Conservation (phyloP, 2,329 filamentous ascomycete genomes). For the Stagonosporopsis rhizophila region DNA sequence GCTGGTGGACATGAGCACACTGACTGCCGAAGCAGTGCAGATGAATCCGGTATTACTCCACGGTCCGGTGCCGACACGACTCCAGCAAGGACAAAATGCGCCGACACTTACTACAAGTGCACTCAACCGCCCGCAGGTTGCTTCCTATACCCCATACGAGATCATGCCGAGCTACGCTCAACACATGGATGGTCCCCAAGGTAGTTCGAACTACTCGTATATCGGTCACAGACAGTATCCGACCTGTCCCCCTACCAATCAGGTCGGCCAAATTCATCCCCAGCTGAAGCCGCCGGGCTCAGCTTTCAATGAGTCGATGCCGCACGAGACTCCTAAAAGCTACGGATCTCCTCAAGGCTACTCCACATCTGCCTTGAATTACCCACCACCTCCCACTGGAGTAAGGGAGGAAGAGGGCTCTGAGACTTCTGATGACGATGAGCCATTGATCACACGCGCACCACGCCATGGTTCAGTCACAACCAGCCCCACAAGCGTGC, state of each 20-base stretch:
- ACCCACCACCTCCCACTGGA: not conserved
- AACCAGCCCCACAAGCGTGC: not conserved
- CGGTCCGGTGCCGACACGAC: not conserved
- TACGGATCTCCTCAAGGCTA: not conserved
- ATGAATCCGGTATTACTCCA: not conserved
- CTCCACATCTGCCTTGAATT: not conserved
- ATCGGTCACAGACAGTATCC: not conserved
- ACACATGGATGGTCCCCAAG: not conserved
- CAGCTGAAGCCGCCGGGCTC: not conserved
- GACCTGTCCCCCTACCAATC: not conserved
- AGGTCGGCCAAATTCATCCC: not conserved
- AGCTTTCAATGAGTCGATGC: too few species aligned
- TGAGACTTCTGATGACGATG: slow-evolving; percentile 25
- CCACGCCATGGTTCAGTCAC: slow-evolving; percentile 12
- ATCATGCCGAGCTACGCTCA: too few species aligned
- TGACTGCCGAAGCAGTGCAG: slow-evolving; percentile 1
- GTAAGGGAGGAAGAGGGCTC: not conserved
- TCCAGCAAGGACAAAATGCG: not conserved
- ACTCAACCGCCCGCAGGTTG: not conserved
- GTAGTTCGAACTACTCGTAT: not conserved
- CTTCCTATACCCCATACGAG: not conserved
- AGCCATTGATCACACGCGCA: slow-evolving; percentile 23
- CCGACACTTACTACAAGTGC: not conserved
- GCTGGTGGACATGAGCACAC: not conserved
- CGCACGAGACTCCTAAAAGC: not conserved